These are phyloP conservation scores for Cordyceps tenuipes DNA, from an alignment of 2,329 filamentous ascomycete genomes.

Conservation along the genomic window DNA sequence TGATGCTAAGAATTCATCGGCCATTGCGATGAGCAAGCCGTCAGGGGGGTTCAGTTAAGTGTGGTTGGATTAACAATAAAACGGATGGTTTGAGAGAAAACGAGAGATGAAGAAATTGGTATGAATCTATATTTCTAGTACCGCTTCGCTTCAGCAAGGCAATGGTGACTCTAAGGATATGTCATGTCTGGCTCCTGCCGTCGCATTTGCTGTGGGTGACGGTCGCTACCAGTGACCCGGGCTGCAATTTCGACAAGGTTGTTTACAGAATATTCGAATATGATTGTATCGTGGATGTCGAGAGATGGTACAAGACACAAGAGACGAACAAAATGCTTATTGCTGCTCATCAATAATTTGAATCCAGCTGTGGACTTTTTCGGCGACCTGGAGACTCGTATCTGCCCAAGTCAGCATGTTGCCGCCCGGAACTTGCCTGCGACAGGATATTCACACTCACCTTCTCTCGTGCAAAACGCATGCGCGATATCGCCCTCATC, in stretches of 20 bases:
- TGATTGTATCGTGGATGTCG: neutral
- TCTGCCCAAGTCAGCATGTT: constrained; percentile 13
- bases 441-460: constrained; percentile 21
- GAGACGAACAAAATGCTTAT: neutral
- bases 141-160: no score
- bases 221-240: no score
- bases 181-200: neutral
- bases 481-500: constrained; percentile 50
- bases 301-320: no score
- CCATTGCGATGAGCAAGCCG: neutral
- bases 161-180: neutral
- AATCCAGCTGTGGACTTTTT: constrained; percentile 23
- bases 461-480: constrained; percentile 45
- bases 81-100: no score
- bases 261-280: no score
- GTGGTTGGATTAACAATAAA: neutral
- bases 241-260: no score
- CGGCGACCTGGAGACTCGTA: constrained; percentile 23
- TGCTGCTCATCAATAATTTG: constrained; percentile 18
- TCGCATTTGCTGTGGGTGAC: neutral
- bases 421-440: neutral
- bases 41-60: neutral
- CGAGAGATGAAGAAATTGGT: no score
- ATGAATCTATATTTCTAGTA: no score
- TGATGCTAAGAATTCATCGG: no score